Base-by-base conservation (phyloP, 108 stramenopile species). In the Fragilariopsis cylindrus region DNA sequence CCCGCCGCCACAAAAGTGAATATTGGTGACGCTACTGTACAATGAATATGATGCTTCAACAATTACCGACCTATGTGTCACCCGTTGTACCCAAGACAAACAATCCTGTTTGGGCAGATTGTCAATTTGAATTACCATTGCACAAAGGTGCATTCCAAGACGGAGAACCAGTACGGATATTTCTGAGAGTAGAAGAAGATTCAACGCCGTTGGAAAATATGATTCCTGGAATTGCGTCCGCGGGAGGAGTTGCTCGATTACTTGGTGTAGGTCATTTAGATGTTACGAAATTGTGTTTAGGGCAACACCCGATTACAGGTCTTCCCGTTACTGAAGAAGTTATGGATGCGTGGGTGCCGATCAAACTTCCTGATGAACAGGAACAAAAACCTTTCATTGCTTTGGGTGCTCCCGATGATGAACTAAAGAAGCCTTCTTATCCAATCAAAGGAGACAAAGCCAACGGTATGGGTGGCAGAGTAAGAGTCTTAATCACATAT, bases 401-500 rank as follows among this genome's bases (percentile, higher is more conserved):
- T 5, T 42, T 18, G 40, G 15, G 19, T 18, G 39, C 39, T 7
- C 15, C 39, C 21, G 62, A 63, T 15, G 8, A 68, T 11, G 65
- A 64, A 40, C 18, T 58, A 5, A 18, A 69, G 69, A 48, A 50
- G 56, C 39, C 21, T 6, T 7, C 53, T n/a, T 6, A 48, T 4
- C 3, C 7, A 7, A 16, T 41, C 8, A 49, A 69, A 3, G 11
- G 50, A 15, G 68, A 69, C 68, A 44, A 19, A 3, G 7, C 15
- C 40, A 49, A 67, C 2, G 63, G 41, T 39, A 45, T 42, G 8
- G 55, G 55, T 56, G 91, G 90, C 4, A 75, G 79, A 43, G 87
- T 92, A n/a, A 82, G 89, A 56, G 74, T 95, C 13, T 60, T 90
- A 8, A 77, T 95, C 15, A 89, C 90, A 7, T 95, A 95, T 62